Conservation (phyloP, 176 grass and related monocot species). For the Cenchrus fungigraminus region DNA sequence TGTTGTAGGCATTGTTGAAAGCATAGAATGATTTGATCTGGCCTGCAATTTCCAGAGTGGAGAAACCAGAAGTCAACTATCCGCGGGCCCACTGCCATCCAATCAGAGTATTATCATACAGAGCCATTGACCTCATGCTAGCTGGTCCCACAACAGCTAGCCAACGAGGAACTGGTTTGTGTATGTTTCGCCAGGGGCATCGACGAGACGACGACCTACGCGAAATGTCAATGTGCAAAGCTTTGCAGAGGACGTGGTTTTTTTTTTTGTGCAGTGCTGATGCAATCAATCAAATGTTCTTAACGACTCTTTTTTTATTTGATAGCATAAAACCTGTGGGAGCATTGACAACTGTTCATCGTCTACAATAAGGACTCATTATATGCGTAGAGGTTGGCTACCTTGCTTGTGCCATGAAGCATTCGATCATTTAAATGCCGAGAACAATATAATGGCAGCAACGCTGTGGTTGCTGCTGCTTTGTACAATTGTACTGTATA, state of each 20-base stretch:
- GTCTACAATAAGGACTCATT: too few species aligned
- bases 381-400: not conserved
- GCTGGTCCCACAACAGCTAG: not conserved
- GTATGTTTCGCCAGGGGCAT: not conserved
- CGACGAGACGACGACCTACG: not conserved
- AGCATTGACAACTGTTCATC: too few species aligned
- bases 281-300: not conserved
- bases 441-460: slow-evolving; percentile 25
- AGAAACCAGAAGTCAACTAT: not conserved
- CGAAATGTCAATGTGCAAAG: not conserved
- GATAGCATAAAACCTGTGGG: too few species aligned
- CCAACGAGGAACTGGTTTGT: not conserved
- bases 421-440: not conserved
- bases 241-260: not conserved
- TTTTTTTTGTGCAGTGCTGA: not conserved
- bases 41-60: not conserved
- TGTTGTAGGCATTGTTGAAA: too few species aligned
- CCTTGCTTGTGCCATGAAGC: not conserved
- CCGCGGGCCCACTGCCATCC: too few species aligned
- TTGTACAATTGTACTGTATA: too few species aligned
- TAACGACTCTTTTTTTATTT: too few species aligned
- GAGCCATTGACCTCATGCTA: not conserved
- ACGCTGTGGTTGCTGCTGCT: not conserved
- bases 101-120: not conserved
- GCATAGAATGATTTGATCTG: too few species aligned